A percentile compares a stretch with the other conserved stretches of the same genome.
Evolutionary conservation across 306 rosid species (phyloP).

Genomic region (Nissolia schottii): DNA sequence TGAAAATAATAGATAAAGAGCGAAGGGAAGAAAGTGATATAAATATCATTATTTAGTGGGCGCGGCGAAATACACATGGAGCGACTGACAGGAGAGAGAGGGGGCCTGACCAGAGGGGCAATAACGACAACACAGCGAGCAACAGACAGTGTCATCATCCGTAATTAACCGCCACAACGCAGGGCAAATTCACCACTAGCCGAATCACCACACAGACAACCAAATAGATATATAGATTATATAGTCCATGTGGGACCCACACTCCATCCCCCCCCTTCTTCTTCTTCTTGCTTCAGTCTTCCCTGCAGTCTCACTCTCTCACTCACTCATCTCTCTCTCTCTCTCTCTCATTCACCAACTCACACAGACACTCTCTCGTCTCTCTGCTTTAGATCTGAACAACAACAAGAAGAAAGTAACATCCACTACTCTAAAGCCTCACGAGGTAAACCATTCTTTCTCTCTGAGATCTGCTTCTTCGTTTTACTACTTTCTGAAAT

Average conservation of each 20-base stretch:
- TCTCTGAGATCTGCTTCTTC: constrained; percentile 15
- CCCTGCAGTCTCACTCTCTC: neutral
- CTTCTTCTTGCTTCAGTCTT: neutral
- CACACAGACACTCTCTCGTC: neutral
- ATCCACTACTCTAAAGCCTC: constrained; percentile 17
- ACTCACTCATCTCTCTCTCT: neutral
- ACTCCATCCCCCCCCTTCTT: neutral
- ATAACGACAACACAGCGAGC: neutral
- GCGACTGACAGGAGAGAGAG: neutral
- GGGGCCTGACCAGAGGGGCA: too few relatives aligned
- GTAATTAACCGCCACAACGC: neutral
- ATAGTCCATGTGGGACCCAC: neutral
- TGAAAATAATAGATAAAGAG: too few relatives aligned
- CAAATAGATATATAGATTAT: too few relatives aligned
- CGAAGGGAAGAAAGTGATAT: too few relatives aligned
- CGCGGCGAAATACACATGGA: too few relatives aligned
- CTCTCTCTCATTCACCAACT: constrained; percentile 9
- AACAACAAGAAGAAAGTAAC: too few relatives aligned
- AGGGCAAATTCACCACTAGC: neutral
- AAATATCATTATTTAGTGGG: too few relatives aligned
- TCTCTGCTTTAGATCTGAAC: constrained; percentile 28
- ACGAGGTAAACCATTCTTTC: neutral
- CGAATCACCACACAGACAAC: neutral
- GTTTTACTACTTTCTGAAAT: neutral
- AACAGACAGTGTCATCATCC: constrained; percentile 8